A percentile compares a stretch with the other conserved stretches of the same genome.
These are phyloP conservation scores for Chalciporus piperatus DNA, from an alignment of 768 basidiomycete genomes.

Conservation along the genomic window DNA sequence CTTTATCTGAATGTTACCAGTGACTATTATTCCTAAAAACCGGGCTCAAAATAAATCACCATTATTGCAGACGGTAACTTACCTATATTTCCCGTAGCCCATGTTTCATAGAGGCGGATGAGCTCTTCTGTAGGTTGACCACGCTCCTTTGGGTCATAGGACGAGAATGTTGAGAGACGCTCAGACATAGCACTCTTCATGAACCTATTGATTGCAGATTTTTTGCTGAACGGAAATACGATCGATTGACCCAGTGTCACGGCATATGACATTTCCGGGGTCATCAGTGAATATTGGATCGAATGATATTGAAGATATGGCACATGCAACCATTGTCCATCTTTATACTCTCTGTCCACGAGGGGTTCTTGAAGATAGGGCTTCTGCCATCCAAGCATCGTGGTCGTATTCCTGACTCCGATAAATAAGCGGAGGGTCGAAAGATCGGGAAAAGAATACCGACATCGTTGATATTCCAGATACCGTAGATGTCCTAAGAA, in stretches of 20 bases:
- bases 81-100: slow-evolving; percentile 33
- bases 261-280: slow-evolving; percentile 16
- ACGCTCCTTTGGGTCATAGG: slow-evolving; percentile 27
- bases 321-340: slow-evolving; percentile 7
- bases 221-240: slow-evolving; percentile 30
- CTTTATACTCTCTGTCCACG: slow-evolving; percentile 19
- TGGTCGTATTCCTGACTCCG: neutral
- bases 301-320: slow-evolving; percentile 16
- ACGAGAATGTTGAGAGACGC: slow-evolving; percentile 33
- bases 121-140: slow-evolving; percentile 34
- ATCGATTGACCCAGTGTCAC: slow-evolving; percentile 23
- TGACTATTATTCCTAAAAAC: slow-evolving; percentile 29
- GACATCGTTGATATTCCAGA: slow-evolving; percentile 1
- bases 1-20: slow-evolving; percentile 35
- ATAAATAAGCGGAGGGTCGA: slow-evolving; percentile 2
- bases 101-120: slow-evolving; percentile 33
- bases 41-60: slow-evolving; percentile 2
- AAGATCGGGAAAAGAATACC: neutral
- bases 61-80: neutral
- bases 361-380: slow-evolving; percentile 11
- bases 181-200: slow-evolving; percentile 37
- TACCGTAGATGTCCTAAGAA: neutral
- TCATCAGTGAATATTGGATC: slow-evolving; percentile 8
- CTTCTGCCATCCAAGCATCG: slow-evolving; percentile 14
- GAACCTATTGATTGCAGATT: slow-evolving; percentile 29